Evolutionary conservation across 805 yeast species (phyloP), one percentile per base, ranked within the genome.

Genomic region (Candida maesae): DNA sequence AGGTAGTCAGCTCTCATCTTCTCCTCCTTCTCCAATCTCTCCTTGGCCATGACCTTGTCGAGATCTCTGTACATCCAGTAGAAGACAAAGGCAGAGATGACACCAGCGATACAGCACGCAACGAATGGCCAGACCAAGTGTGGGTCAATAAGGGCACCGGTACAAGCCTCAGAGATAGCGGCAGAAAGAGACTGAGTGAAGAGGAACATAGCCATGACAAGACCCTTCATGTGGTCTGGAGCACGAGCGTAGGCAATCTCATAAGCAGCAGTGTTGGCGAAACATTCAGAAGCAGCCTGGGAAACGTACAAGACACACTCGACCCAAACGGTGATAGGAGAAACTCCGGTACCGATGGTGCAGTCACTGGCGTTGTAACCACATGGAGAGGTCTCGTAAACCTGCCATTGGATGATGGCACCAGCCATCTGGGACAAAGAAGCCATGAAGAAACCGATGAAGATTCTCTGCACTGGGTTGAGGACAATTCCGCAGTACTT

Each of bases 231-330:
- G 30, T 73, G 65, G 8, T 71, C 72, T 31, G 93, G 93, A 6
- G 93, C 91, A 66, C 84, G 81, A 20, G 89, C 79, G 66, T 82
- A 85, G 15, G 95, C 95, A 58, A 82, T 84, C 66, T 85, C 93
- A 52, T 82, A 74, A 53, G 91, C 93, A 17, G 93, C 84, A 53
- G 84, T 76, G 39, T 85, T 81, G 24, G 90, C 89, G 52, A 85
- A 74, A 50, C 84, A 84, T 63, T 85, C 95, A 14, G 89, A 77
- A 39, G 82, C 59, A 11, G 85, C 91, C 61, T 82, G 78, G 48
- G 85, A 65, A 32, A 82, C 72, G 62, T 84, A 85, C 4, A 88
- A 83, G 14, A 69, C 63, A 39, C 73, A 68, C 65, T 84, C 90
- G 46, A 78, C 68, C 49, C 85, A 86, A 49, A 85, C 79, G 59